Conservation (phyloP, 2,329 filamentous ascomycete genomes). For the Fusarium piperis region DNA sequence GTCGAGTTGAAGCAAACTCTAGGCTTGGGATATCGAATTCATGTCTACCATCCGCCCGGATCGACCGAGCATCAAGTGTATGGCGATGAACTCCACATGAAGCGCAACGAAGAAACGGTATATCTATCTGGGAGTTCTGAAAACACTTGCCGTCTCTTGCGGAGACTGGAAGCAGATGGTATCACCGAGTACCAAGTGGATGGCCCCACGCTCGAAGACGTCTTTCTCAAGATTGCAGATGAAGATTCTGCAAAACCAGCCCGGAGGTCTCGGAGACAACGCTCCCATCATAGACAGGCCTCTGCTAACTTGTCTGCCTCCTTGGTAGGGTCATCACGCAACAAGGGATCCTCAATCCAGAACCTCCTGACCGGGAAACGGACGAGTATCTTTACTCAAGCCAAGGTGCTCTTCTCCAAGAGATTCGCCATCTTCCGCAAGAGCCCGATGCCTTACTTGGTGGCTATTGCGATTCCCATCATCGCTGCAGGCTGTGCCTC, state of each 20-base stretch:
- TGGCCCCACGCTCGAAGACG: slow-evolving; percentile 18
- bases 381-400: neutral
- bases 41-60: neutral
- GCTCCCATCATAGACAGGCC: neutral
- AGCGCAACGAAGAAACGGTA: neutral
- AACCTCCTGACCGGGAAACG: neutral
- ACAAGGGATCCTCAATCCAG: neutral
- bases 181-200: neutral
- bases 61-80: neutral
- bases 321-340: neutral
- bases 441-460: neutral
- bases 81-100: neutral
- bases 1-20: slow-evolving; percentile 9
- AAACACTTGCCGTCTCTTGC: neutral
- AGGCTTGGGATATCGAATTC: neutral
- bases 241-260: neutral
- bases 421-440: neutral
- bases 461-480: neutral
- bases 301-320: slow-evolving; percentile 1
- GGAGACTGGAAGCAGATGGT: neutral
- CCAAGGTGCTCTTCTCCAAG: neutral
- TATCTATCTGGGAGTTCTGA: slow-evolving; percentile 6
- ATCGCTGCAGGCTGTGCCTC: neutral
- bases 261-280: neutral
- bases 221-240: slow-evolving; percentile 16